Conservation (phyloP, 495 filamentous ascomycete species). For the Hyaloscypha variabilis region DNA sequence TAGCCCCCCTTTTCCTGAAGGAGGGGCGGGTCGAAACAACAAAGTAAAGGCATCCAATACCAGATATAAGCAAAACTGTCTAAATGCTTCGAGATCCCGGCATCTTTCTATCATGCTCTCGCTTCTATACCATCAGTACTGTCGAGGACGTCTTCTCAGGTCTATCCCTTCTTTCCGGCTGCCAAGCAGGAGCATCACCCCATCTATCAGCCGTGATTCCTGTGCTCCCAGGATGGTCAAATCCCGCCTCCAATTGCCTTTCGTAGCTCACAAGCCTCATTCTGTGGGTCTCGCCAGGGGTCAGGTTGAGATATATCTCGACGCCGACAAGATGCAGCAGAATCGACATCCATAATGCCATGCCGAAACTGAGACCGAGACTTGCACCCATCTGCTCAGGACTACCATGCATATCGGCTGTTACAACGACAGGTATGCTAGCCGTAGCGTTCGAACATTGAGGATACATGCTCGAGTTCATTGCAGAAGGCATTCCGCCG, state of each 20-base stretch:
- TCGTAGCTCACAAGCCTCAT: conserved; percentile 52
- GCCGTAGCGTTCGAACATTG: conserved; percentile 37
- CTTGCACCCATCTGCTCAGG: conserved; percentile 38
- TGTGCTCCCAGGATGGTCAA: conserved; percentile 46
- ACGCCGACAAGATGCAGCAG: conserved; percentile 46
- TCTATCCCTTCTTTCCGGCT: conserved; percentile 9
- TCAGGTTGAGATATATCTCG: conserved; percentile 55
- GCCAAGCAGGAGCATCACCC: conserved; percentile 44
- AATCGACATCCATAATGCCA: conserved; percentile 46
- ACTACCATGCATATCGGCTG: conserved; percentile 33
- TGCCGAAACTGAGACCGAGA: conserved; percentile 45
- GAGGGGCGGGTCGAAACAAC: too few species aligned
- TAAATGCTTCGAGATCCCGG: neutral
- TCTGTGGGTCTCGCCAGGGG: conserved; percentile 49
- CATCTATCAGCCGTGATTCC: conserved; percentile 48
- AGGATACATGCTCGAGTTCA: conserved; percentile 39
- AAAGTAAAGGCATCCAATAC: neutral
- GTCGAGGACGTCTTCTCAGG: neutral
- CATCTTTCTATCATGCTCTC: neutral
- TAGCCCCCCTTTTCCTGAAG: neutral
- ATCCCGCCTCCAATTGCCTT: conserved; percentile 51
- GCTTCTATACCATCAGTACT: neutral
- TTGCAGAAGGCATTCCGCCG: conserved; percentile 17
- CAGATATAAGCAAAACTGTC: neutral
- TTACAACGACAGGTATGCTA: conserved; percentile 35